Conservation (phyloP, 108 stramenopile species). For the Cylindrotheca fusiformis region DNA sequence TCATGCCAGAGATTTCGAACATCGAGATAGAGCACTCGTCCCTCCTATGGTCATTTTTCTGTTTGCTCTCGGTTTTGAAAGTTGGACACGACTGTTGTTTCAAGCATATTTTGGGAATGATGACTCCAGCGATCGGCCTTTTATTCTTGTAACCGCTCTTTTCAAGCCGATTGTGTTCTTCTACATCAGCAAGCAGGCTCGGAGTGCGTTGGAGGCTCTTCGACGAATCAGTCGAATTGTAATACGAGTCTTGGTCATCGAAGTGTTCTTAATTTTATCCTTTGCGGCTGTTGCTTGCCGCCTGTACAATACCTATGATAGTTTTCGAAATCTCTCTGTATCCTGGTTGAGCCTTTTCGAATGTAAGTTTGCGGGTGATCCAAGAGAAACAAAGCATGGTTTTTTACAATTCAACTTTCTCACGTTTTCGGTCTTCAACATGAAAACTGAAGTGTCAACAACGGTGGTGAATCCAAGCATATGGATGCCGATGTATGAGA, state of each 20-base stretch:
- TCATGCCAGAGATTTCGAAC: constrained; percentile 15
- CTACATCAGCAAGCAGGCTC: constrained; percentile 40
- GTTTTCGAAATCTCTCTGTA: constrained; percentile 24
- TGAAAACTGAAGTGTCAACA: constrained; percentile 34
- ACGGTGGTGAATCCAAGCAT: constrained; percentile 54
- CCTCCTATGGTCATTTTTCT: constrained; percentile 33
- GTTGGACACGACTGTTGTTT: constrained; percentile 14
- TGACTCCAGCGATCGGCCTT: constrained; percentile 5
- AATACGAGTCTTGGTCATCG: constrained; percentile 45
- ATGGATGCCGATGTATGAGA: constrained; percentile 66
- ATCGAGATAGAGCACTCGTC: constrained; percentile 20
- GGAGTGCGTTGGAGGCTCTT: constrained; percentile 49
- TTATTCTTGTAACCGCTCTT: constrained; percentile 24
- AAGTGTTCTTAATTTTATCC: constrained; percentile 44
- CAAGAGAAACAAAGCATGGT: not conserved
- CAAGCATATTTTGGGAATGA: constrained; percentile 11
- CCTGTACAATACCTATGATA: constrained; percentile 33
- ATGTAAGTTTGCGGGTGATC: constrained; percentile 10
- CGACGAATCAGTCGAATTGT: constrained; percentile 39
- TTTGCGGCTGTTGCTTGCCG: constrained; percentile 51
- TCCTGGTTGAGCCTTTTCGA: constrained; percentile 45
- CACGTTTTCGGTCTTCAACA: not conserved
- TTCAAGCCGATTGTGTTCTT: constrained; percentile 61
- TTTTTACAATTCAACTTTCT: constrained; percentile 3
- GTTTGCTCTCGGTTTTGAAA: constrained; percentile 34